These are phyloP conservation scores for Plasmodium coatneyi DNA, from an alignment of 169 alveolate genomes.

Conservation along the genomic window DNA sequence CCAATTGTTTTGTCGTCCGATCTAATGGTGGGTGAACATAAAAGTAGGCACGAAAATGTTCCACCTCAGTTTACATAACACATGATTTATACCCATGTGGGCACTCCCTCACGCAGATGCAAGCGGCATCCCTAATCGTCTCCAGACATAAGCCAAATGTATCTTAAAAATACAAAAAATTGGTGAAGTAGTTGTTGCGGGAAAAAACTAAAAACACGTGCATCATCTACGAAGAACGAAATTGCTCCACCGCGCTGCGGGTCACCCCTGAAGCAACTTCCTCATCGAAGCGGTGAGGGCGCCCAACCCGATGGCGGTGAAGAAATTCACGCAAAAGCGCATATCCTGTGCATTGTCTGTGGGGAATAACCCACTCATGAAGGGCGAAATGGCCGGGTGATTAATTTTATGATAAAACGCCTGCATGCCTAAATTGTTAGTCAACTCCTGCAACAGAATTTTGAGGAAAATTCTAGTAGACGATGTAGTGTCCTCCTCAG, in stretches of 20 bases:
- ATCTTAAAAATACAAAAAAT: not conserved
- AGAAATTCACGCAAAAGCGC: slow-evolving; percentile 97
- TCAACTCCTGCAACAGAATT: slow-evolving; percentile 94
- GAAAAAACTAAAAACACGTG: not conserved
- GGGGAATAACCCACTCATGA: slow-evolving; percentile 94
- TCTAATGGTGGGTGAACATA: not conserved
- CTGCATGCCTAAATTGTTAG: slow-evolving; percentile 90
- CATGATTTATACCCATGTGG: not conserved
- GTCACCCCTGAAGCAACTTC: slow-evolving; percentile 80
- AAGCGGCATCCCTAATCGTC: slow-evolving; percentile 3
- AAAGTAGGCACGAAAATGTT: not conserved
- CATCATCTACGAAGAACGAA: not conserved
- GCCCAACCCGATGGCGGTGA: slow-evolving; percentile 98
- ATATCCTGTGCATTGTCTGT: slow-evolving; percentile 94
- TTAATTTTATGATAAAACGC: slow-evolving; percentile 83
- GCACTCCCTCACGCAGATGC: not conserved
- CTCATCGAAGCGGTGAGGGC: slow-evolving; percentile 95
- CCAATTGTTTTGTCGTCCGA: not conserved
- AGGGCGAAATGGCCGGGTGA: slow-evolving; percentile 90
- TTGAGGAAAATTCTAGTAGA: slow-evolving; percentile 97
- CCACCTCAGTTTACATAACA: not conserved
- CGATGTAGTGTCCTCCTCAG: slow-evolving; percentile 98
- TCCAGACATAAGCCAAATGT: not conserved
- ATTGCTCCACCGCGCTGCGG: not conserved
- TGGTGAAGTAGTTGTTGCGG: not conserved